phyloP scores from a whole-genome alignment of 345 rosid species.

The Syzygium grande region DNA sequence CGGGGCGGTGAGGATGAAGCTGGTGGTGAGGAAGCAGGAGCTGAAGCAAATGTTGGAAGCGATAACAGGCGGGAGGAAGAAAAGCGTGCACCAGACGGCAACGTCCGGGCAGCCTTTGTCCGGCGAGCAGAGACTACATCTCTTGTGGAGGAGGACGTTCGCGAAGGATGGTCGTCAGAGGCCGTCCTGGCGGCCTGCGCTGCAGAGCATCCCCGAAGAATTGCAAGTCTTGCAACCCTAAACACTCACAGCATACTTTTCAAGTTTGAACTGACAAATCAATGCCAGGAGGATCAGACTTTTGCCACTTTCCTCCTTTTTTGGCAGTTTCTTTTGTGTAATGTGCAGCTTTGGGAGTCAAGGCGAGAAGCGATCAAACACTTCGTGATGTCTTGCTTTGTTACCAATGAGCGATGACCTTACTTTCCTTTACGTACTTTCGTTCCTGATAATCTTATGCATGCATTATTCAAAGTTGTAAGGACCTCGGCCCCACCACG shows the following conservation, averaged over 20 bases:
- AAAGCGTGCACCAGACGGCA: background rate
- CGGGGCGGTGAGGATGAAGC: constrained; percentile 31
- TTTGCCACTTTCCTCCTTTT: background rate
- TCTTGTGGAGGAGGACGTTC: constrained; percentile 5
- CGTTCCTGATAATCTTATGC: background rate
- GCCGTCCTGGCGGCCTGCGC: background rate
- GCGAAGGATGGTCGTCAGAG: background rate
- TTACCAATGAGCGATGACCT: background rate
- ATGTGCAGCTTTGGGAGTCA: background rate
- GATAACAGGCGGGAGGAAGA: background rate
- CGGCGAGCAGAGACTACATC: constrained; percentile 20
- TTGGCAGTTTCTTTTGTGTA: background rate
- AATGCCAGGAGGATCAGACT: background rate
- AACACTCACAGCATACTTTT: background rate
- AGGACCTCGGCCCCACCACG: too few relatives aligned
- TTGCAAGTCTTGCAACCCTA: background rate
- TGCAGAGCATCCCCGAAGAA: constrained; percentile 9
- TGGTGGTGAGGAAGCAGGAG: constrained; percentile 38
- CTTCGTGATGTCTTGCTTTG: background rate
- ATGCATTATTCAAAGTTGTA: background rate
- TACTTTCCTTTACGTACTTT: background rate
- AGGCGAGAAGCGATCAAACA: background rate
- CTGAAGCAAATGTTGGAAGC: constrained; percentile 27
- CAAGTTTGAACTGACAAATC: background rate
- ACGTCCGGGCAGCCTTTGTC: background rate